Evolutionary conservation across 768 basidiomycete species (phyloP), one percentile per base, ranked within the genome.

Genomic region (Russula olivacea): DNA sequence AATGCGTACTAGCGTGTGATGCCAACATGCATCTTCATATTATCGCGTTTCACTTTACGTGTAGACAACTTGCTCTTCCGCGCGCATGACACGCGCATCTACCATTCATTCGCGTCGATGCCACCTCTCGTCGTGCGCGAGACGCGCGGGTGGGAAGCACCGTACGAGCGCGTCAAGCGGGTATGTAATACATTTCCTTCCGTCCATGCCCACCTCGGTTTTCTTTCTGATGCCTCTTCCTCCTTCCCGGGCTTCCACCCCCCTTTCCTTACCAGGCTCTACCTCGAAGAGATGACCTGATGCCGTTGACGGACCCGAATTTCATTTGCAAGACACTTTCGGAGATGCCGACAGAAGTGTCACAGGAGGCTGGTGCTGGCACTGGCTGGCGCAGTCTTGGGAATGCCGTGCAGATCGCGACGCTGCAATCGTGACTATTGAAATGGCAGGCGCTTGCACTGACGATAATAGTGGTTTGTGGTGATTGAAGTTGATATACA

Each of bases 1-100:
- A 34, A 11, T 32, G 15, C 32, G 25, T 71, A 40, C 38, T 40
- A 98, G 95, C 88, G 97, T 54, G 95, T 99, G 48, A 99, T 98
- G 95, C 93, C 95, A 3, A 88, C 87, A 9, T 98, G 90, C 58
- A 80, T 98, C 65, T 98, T 98, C 75, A 83, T 98, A 66, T 84
- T 99, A 10, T 79, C 85, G 1, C 85, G 97, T 14, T 92, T 96
- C 72, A 93, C 89, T n/a, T 80, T 99, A 6, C 85, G 97, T 25
- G 94, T 99, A 53, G 97, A 99, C 72, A 83, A 88, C 59, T 96
- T 99, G 50, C 83, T 98, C 53, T 98, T 98, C 76, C 83, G 97
- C 48, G 83, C 83, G 41, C 85, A 82, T 68, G 97, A 99, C 70
- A 94, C 94, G 0, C 81, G 97, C 47, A 77, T 97, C 53, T 99